Conservation (phyloP, 2,329 filamentous ascomycete genomes). For the Fusarium napiforme region DNA sequence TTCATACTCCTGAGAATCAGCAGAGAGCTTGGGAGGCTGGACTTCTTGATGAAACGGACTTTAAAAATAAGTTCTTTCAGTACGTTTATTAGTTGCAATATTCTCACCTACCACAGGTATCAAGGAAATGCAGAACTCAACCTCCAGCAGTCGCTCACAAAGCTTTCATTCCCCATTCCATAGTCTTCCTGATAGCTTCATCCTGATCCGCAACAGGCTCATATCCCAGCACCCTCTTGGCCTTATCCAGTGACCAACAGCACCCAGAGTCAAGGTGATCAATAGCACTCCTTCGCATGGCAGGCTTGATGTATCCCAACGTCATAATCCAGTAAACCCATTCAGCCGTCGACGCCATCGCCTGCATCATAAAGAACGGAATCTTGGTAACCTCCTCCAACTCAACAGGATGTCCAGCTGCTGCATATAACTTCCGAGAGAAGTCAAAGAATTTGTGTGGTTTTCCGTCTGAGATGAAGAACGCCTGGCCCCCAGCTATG, state of each 20-base stretch:
- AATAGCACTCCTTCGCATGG: background rate
- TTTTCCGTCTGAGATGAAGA: background rate
- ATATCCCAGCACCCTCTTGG: background rate
- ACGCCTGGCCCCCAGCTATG: rapidly evolving
- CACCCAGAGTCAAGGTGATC: background rate
- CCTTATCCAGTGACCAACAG: background rate
- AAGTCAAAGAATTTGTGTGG: background rate
- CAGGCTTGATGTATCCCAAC: background rate
- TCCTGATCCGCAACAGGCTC: background rate
- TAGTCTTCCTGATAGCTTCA: background rate
- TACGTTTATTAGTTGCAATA: constrained; percentile 12
- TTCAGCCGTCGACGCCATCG: background rate
- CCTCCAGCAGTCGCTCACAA: background rate
- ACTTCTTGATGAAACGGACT: constrained; percentile 27
- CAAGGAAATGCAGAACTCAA: background rate
- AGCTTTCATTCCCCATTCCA: background rate
- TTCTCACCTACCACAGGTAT: no score
- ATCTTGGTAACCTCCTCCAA: background rate
- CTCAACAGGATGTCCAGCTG: background rate
- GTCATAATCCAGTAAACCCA: background rate
- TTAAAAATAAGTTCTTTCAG: constrained; percentile 28
- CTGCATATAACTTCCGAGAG: background rate
- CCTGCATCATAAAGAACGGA: background rate
- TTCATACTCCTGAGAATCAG: constrained; percentile 5
- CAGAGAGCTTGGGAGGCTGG: constrained; percentile 18